phyloP scores from a whole-genome alignment of 371 early-diverging fungal species.

The Lichtheimia corymbifera region DNA sequence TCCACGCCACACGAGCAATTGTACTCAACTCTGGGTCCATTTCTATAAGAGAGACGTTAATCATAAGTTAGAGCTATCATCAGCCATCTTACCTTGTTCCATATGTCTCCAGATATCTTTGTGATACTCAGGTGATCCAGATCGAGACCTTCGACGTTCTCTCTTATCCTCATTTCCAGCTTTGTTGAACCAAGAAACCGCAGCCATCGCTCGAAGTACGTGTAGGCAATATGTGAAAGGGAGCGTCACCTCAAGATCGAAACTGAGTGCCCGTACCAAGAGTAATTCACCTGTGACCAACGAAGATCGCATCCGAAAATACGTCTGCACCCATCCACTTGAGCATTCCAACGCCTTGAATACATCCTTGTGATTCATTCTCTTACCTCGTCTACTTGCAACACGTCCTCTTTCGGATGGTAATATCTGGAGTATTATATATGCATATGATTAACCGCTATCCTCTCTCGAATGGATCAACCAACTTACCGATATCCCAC shows the following conservation, averaged over 20 bases:
- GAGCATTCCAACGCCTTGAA: neutral
- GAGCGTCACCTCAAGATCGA: slow-evolving; percentile 46
- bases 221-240: slow-evolving; percentile 51
- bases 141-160: neutral
- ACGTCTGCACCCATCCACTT: slow-evolving; percentile 21
- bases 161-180: slow-evolving; percentile 13
- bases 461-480: neutral
- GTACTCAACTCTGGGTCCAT: slow-evolving; percentile 42
- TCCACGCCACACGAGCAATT: slow-evolving; percentile 45
- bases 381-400: slow-evolving; percentile 42
- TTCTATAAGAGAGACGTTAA: slow-evolving; percentile 20
- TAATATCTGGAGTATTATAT: slow-evolving; percentile 26
- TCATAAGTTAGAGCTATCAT: too few relatives aligned
- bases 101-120: slow-evolving; percentile 42
- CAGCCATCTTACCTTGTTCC: slow-evolving; percentile 21
- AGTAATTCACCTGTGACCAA: slow-evolving; percentile 47
- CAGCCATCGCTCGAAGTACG: slow-evolving; percentile 41
- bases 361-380: neutral
- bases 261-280: slow-evolving; percentile 46
- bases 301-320: slow-evolving; percentile 48
- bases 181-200: slow-evolving; percentile 31
- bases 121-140: slow-evolving; percentile 17
- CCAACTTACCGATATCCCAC: slow-evolving; percentile 48
- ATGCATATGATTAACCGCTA: neutral
- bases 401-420: slow-evolving; percentile 38